These are phyloP conservation scores for Marasmius fiardii DNA, from an alignment of 1,284 basidiomycete genomes.

Conservation along the genomic window DNA sequence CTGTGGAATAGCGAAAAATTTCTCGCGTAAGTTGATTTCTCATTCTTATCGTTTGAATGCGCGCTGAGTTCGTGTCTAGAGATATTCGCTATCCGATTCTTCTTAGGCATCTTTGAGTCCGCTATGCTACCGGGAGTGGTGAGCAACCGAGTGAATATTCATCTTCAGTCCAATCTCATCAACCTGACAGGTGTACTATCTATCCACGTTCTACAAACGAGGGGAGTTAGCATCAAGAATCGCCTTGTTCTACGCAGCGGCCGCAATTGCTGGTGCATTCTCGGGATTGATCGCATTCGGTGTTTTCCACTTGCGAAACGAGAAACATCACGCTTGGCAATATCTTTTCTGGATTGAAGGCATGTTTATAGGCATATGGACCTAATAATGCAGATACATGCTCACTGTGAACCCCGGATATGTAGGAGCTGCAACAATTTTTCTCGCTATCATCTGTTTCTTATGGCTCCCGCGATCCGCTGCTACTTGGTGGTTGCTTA, in stretches of 20 bases:
- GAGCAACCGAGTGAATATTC: not conserved
- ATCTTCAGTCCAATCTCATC: not conserved
- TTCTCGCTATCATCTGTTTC: conserved; percentile 40
- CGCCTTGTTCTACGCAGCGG: conserved; percentile 45
- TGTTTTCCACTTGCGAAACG: conserved; percentile 40
- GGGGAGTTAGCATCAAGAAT: conserved; percentile 47
- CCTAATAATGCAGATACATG: not conserved
- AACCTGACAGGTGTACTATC: conserved; percentile 37
- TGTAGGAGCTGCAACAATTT: conserved; percentile 34
- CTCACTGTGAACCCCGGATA: not conserved
- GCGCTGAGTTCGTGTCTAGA: conserved; percentile 20
- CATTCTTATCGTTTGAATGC: not conserved
- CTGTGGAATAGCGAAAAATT: conserved; percentile 36
- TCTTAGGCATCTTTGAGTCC: conserved; percentile 44
- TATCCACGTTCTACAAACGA: conserved; percentile 48
- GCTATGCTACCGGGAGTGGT: conserved; percentile 31
- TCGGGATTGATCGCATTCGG: conserved; percentile 42
- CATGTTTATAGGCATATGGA: conserved; percentile 3
- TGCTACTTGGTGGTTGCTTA: conserved; percentile 40
- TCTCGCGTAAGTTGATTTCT: conserved; percentile 27
- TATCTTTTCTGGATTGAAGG: conserved; percentile 52
- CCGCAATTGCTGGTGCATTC: conserved; percentile 44
- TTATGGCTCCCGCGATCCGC: conserved; percentile 47
- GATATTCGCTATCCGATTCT: conserved; percentile 44
- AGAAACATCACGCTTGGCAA: conserved; percentile 44